Conservation (phyloP, 306 rosid species). For the Prunus campanulata region DNA sequence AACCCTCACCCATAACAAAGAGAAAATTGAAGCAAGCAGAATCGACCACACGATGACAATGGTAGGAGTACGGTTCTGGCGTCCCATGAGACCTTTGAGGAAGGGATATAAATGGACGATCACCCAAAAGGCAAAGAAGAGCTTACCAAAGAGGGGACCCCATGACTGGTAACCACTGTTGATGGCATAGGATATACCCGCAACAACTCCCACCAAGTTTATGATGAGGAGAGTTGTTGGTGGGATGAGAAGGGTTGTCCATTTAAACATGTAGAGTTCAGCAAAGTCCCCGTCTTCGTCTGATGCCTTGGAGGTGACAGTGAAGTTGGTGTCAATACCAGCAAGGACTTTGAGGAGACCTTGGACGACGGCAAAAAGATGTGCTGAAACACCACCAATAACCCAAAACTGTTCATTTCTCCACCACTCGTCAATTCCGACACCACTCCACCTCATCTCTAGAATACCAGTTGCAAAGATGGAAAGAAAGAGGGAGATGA, state of each 20-base stretch:
- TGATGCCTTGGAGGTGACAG: slow-evolving; percentile 94
- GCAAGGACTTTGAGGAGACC: slow-evolving; percentile 96
- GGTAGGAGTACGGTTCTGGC: slow-evolving; percentile 94
- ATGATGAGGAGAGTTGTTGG: slow-evolving; percentile 89
- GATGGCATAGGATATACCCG: slow-evolving; percentile 86
- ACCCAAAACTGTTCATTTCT: slow-evolving; percentile 99
- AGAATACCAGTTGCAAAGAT: slow-evolving; percentile 95
- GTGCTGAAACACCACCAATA: slow-evolving; percentile 91
- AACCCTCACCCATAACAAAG: slow-evolving; percentile 80
- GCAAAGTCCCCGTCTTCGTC: slow-evolving; percentile 90
- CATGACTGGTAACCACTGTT: slow-evolving; percentile 98
- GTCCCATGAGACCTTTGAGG: slow-evolving; percentile 99
- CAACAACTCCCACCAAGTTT: slow-evolving; percentile 92
- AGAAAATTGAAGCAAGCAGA: slow-evolving; percentile 91
- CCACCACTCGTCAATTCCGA: slow-evolving; percentile 98
- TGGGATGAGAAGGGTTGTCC: slow-evolving; percentile 96
- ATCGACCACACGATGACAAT: slow-evolving; percentile 92
- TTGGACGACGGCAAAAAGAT: slow-evolving; percentile 90
- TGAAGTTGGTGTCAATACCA: slow-evolving; percentile 95
- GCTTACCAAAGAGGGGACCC: slow-evolving; percentile 98
- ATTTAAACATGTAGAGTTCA: slow-evolving; percentile 90
- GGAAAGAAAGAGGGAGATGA: slow-evolving; percentile 89
- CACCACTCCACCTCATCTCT: slow-evolving; percentile 99
- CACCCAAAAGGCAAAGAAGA: slow-evolving; percentile 98
- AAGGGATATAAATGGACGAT: slow-evolving; percentile 90